Evolutionary conservation across 2,329 filamentous ascomycete species (phyloP), one percentile per base, ranked within the genome.

Genomic region (Sporothrix luriei): DNA sequence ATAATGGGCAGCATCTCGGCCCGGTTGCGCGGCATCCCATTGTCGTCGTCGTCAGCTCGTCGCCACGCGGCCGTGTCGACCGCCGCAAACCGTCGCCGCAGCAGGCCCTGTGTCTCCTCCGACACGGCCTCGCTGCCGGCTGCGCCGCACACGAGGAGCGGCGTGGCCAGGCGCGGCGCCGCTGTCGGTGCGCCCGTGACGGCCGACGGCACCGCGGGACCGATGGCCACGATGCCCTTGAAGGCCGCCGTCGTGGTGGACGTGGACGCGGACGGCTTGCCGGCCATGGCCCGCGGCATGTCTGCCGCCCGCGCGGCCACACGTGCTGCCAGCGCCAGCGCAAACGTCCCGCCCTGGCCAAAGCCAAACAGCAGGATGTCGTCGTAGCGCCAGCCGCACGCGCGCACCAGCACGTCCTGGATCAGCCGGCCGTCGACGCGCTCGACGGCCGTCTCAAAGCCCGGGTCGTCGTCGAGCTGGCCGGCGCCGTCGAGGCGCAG

Each of bases 1-100:
- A 97, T 97, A 71, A 97, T 85, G 0, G 94, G 93, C 75, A 94
- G 77, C 85, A 96, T 94, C 83, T 98, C 94, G 13, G 96, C 93
- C 68, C 90, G 84, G 77, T 85, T 90, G 59, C 84, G 82, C n/a
- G 93, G 93, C 94, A 97, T 97, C 0, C 85, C 85, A 78, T 97
- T 92, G 6, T 90, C 91, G 43, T 70, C 70, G 61, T 67, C 68
- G 57, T 62, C 21, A 2, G 78, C 79, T 76, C 89, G 71, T 75
- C 84, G 86, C 88, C 91, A 95, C 75, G 86, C 86, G 69, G 88
- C 88, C 73, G 89, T 83, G 77, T 88, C 84, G 26, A 92, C 88
- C 75, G 88, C 84, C 73, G 84, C 81, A 78, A 94, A 95, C 68
- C 87, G 84, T 54, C 82, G 81, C 77, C 88, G 90, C 48, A 93